A percentile compares a stretch with the other conserved stretches of the same genome.
Evolutionary conservation across 192 early-diverging fungal species (phyloP).

Genomic region (Coemansia asiatica): DNA sequence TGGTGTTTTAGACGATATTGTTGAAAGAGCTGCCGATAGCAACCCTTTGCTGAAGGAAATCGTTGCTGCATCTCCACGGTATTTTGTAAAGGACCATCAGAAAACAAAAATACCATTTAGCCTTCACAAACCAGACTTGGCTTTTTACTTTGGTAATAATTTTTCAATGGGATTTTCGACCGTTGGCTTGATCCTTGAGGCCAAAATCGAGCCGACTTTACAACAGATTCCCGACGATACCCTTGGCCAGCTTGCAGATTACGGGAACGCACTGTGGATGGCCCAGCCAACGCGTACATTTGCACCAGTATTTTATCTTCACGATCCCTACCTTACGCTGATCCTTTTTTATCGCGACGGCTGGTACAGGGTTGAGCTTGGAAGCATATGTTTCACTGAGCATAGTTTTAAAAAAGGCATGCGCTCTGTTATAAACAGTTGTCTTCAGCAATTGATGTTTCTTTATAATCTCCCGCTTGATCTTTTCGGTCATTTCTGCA

Average conservation of each 20-base stretch:
- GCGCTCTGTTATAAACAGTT: not conserved
- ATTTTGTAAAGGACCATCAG: not conserved
- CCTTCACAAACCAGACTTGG: not conserved
- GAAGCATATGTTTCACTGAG: not conserved
- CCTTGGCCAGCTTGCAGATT: constrained; percentile 36
- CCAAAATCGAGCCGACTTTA: not conserved
- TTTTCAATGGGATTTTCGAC: not conserved
- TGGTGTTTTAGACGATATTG: not conserved
- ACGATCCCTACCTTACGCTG: constrained; percentile 8
- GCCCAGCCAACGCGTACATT: constrained; percentile 16
- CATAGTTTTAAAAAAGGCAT: not conserved
- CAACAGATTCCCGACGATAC: not conserved
- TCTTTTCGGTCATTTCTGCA: not conserved
- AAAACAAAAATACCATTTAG: not conserved
- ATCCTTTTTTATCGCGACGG: constrained; percentile 22
- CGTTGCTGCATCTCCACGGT: not conserved
- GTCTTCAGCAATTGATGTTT: constrained; percentile 2
- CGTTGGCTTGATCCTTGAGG: not conserved
- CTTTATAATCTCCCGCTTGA: not conserved
- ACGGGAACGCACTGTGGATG: constrained; percentile 10
- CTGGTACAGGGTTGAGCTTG: constrained; percentile 3
- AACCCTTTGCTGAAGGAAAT: not conserved
- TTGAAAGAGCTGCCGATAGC: not conserved
- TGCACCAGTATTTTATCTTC: constrained; percentile 13
- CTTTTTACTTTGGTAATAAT: not conserved